phyloP scores from a whole-genome alignment of 805 yeast genomes.

The Candida berthetii region DNA sequence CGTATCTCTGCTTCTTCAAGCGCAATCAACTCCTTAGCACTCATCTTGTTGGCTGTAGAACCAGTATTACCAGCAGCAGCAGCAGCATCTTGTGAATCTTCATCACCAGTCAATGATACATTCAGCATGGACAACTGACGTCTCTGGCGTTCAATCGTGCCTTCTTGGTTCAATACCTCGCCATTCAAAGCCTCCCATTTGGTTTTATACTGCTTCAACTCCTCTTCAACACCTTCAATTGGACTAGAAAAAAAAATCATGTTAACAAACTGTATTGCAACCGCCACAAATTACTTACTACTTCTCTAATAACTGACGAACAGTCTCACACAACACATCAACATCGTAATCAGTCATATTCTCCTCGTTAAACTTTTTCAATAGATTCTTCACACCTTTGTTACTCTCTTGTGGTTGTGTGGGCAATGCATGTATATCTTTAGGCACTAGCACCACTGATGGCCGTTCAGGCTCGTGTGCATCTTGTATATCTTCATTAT shows the following conservation, averaged over 20 bases:
- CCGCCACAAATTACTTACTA: constrained; percentile 12
- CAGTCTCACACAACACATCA: constrained; percentile 36
- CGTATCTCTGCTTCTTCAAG: constrained; percentile 41
- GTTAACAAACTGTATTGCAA: constrained; percentile 19
- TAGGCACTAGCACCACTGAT: constrained; percentile 18
- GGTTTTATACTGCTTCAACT: constrained; percentile 18
- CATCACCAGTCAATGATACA: constrained; percentile 20
- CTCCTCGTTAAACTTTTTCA: constrained; percentile 24
- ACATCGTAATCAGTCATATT: constrained; percentile 29
- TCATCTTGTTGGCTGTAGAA: constrained; percentile 17
- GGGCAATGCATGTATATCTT: constrained; percentile 6
- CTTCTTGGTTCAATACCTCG: constrained; percentile 37
- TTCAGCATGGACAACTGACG: constrained; percentile 30
- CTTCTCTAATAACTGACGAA: constrained; percentile 26
- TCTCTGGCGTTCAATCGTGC: constrained; percentile 36
- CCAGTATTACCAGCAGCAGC: constrained; percentile 6
- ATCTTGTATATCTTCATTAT: neutral
- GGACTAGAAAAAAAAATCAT: constrained; percentile 15
- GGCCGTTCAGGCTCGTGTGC: constrained; percentile 9
- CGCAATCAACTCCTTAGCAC: constrained; percentile 33
- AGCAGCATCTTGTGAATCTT: neutral
- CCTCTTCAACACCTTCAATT: constrained; percentile 28
- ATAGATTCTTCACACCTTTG: constrained; percentile 24
- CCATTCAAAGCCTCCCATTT: constrained; percentile 28
- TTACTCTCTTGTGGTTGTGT: constrained; percentile 9